These are phyloP conservation scores for Eragrostis tef DNA, from an alignment of 202 grass and related monocot genomes.

Conservation along the genomic window DNA sequence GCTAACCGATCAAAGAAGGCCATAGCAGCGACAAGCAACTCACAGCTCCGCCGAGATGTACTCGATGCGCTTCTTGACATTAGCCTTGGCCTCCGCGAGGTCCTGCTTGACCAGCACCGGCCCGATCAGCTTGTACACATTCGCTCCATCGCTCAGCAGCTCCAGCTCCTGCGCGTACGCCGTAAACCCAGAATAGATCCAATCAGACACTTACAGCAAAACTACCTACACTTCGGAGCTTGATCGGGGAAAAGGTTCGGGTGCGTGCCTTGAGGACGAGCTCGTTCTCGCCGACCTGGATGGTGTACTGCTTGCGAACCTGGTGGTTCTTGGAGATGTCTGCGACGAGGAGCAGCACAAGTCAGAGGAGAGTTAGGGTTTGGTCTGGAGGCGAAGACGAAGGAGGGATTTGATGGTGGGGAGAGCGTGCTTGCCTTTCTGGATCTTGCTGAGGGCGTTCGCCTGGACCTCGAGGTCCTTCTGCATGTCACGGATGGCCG, in stretches of 20 bases:
- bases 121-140: conserved; percentile 93
- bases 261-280: conserved; percentile 86
- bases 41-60: conserved; percentile 96
- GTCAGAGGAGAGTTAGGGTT: conserved; percentile 42
- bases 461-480: conserved; percentile 81
- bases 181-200: background rate
- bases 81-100: conserved; percentile 88
- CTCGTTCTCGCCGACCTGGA: conserved; percentile 97
- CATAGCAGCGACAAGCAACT: conserved; percentile 37
- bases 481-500: conserved; percentile 74
- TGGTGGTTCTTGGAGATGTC: conserved; percentile 97
- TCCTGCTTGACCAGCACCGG: conserved; percentile 97
- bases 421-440: conserved; percentile 63
- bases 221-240: too few relatives aligned
- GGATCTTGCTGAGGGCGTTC: conserved; percentile 88
- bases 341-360: conserved; percentile 39
- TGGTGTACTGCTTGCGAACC: conserved; percentile 98
- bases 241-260: background rate
- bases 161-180: conserved; percentile 75
- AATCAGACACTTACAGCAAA: background rate
- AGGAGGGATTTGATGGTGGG: background rate
- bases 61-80: conserved; percentile 95
- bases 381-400: conserved; percentile 16
- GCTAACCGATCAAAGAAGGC: background rate
- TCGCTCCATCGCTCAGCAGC: conserved; percentile 71